Evolutionary conservation across 495 filamentous ascomycete genomes (phyloP).

Genomic region (Talaromyces proteolyticus): DNA sequence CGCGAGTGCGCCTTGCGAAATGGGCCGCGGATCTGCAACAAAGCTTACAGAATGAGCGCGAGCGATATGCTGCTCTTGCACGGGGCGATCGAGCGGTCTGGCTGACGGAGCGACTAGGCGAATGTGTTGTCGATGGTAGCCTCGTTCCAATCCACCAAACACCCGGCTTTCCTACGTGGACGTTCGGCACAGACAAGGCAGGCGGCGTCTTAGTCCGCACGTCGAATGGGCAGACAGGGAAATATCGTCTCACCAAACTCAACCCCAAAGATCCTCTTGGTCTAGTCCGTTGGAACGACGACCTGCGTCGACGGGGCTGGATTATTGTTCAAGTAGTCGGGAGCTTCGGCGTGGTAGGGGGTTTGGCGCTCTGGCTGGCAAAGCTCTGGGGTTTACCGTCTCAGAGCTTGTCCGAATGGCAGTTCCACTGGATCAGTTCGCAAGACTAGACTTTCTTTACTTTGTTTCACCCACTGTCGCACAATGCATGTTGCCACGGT

Average conservation of each 20-base stretch:
- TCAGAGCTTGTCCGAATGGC: conserved; percentile 29
- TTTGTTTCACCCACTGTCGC: neutral
- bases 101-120: conserved; percentile 69
- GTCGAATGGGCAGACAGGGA: conserved; percentile 13
- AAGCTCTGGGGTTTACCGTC: conserved; percentile 38
- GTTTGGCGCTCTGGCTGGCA: conserved; percentile 60
- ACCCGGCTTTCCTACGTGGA: conserved; percentile 24
- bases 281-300: conserved; percentile 63
- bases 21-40: conserved; percentile 90
- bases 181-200: conserved; percentile 13
- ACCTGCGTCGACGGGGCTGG: conserved; percentile 60
- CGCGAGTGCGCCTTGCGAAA: conserved; percentile 74
- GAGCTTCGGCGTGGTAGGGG: conserved; percentile 66
- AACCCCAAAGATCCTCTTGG: conserved; percentile 70
- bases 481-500: no score
- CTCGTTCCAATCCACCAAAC: conserved; percentile 46
- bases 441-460: neutral
- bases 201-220: conserved; percentile 19
- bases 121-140: conserved; percentile 69
- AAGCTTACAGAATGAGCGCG: conserved; percentile 74
- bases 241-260: conserved; percentile 27
- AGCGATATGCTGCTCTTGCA: conserved; percentile 65
- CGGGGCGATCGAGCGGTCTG: conserved; percentile 70
- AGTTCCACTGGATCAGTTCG: conserved; percentile 20
- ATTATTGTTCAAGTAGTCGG: conserved; percentile 73